These are phyloP conservation scores for Magnaporthiopsis rhizophila DNA, from an alignment of 2,329 filamentous ascomycete genomes.

Conservation along the genomic window DNA sequence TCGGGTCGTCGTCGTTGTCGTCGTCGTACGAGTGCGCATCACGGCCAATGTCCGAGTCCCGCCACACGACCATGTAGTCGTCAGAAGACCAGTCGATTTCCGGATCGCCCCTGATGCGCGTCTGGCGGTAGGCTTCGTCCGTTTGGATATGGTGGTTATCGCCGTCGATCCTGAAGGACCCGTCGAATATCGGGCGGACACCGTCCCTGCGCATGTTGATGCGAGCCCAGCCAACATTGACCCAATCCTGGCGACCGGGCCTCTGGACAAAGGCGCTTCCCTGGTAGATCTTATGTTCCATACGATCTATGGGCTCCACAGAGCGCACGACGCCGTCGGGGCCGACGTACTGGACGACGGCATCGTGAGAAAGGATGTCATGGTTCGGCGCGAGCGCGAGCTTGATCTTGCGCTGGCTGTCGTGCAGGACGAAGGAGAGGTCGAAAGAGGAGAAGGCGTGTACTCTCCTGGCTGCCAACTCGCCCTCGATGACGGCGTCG, in stretches of 20 bases:
- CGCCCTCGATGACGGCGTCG: slow-evolving; percentile 68
- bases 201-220: slow-evolving; percentile 75
- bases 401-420: slow-evolving; percentile 61
- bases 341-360: slow-evolving; percentile 64
- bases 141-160: slow-evolving; percentile 85
- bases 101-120: slow-evolving; percentile 65
- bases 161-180: slow-evolving; percentile 72
- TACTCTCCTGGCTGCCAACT: slow-evolving; percentile 70
- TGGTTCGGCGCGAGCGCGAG: slow-evolving; percentile 83
- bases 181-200: slow-evolving; percentile 73
- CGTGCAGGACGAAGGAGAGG: slow-evolving; percentile 68
- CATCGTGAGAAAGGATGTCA: slow-evolving; percentile 73
- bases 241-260: slow-evolving; percentile 57
- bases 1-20: slow-evolving; percentile 15
- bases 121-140: slow-evolving; percentile 62
- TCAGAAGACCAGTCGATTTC: slow-evolving; percentile 44
- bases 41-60: slow-evolving; percentile 72
- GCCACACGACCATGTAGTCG: slow-evolving; percentile 84
- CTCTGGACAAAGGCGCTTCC: slow-evolving; percentile 66
- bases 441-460: slow-evolving; percentile 79
- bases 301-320: slow-evolving; percentile 62
- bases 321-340: slow-evolving; percentile 60
- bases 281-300: slow-evolving; percentile 75
- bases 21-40: slow-evolving; percentile 15
- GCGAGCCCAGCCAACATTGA: slow-evolving; percentile 77